A percentile compares a stretch with the other conserved stretches of the same genome.
Evolutionary conservation across 1,284 basidiomycete genomes (phyloP).

Genomic region (Trichosporon sp.): DNA sequence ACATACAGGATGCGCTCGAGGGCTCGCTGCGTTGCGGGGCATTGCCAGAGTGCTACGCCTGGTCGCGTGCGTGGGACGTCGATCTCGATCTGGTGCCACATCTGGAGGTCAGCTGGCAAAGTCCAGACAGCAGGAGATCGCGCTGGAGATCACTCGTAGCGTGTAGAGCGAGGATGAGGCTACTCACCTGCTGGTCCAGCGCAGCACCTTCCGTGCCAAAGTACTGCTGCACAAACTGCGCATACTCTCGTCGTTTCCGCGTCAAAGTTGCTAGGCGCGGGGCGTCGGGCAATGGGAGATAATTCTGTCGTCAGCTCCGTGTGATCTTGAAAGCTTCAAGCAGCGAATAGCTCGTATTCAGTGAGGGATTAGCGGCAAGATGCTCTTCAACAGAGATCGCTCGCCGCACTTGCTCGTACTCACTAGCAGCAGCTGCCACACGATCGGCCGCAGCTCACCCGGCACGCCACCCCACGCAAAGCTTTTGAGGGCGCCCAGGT

Average conservation of each 20-base stretch:
- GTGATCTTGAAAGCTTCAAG: not conserved
- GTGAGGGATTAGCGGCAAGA: too few relatives aligned
- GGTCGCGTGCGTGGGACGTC: slow-evolving; percentile 91
- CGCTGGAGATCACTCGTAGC: not conserved
- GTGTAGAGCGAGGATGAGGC: too few relatives aligned
- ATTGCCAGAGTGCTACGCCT: slow-evolving; percentile 85
- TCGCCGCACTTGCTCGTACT: slow-evolving; percentile 38
- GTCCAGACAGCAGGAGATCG: not conserved
- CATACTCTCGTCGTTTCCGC: slow-evolving; percentile 88
- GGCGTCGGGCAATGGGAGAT: slow-evolving; percentile 79
- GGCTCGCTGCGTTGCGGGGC: slow-evolving; percentile 77
- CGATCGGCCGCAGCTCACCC: slow-evolving; percentile 75
- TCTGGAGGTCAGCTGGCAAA: slow-evolving; percentile 51
- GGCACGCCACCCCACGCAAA: slow-evolving; percentile 97
- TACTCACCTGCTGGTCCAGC: slow-evolving; percentile 63
- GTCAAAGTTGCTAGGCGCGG: slow-evolving; percentile 69
- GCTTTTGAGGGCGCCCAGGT: slow-evolving; percentile 62
- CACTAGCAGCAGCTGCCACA: slow-evolving; percentile 91
- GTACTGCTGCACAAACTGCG: slow-evolving; percentile 80
- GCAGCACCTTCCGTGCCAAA: slow-evolving; percentile 77
- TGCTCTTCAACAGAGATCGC: too few relatives aligned
- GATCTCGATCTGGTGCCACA: slow-evolving; percentile 98
- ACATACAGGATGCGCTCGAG: slow-evolving; percentile 91
- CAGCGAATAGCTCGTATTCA: too few relatives aligned
- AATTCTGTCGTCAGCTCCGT: slow-evolving; percentile 59